Conservation (phyloP, 1,284 basidiomycete genomes). For the Cutaneotrichosporon cutaneum region DNA sequence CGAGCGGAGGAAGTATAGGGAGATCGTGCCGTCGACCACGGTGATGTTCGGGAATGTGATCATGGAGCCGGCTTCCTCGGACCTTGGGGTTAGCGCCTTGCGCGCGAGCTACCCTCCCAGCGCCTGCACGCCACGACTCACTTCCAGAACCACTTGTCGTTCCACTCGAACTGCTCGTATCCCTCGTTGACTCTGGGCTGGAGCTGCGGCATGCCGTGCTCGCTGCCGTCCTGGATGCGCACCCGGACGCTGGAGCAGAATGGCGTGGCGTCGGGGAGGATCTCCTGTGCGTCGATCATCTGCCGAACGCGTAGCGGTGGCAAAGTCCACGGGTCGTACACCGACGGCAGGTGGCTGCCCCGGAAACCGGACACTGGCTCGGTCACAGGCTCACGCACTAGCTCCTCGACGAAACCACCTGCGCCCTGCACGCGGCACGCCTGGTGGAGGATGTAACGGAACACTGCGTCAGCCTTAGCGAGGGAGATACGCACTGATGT, state of each 20-base stretch:
- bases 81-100: background rate
- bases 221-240: background rate
- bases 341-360: background rate
- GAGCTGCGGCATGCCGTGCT: background rate
- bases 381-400: background rate
- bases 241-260: conserved; percentile 7
- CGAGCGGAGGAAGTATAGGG: conserved; percentile 11
- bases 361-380: background rate
- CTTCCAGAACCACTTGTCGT: conserved; percentile 15
- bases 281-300: background rate
- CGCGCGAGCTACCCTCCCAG: background rate
- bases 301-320: conserved; percentile 11
- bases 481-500: conserved; percentile 2
- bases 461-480: background rate
- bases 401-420: background rate
- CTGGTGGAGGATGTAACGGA: conserved; percentile 5
- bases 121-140: background rate
- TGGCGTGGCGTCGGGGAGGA: background rate
- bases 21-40: conserved; percentile 8
- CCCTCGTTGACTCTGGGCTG: background rate
- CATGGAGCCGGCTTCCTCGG: conserved; percentile 1
- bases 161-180: background rate
- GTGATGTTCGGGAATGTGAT: conserved; percentile 17
- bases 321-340: conserved; percentile 8
- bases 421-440: background rate